These are phyloP conservation scores for Sugiyamaella smithiae DNA, from an alignment of 805 yeast species.

Conservation along the genomic window DNA sequence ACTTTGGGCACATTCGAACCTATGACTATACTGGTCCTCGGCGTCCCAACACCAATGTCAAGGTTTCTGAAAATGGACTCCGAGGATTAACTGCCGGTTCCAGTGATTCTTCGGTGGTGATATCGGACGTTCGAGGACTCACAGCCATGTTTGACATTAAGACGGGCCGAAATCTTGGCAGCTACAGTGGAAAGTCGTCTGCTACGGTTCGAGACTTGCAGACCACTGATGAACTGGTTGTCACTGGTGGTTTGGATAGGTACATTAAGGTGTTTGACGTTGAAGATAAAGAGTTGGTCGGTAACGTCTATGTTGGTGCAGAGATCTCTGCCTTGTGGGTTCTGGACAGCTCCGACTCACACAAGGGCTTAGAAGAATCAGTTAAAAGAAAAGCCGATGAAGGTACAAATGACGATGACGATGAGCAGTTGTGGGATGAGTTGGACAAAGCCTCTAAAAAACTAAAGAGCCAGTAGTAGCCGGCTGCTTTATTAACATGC, in stretches of 20 bases:
- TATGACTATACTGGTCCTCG: conserved; percentile 69
- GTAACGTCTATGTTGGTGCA: conserved; percentile 73
- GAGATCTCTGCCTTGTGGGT: conserved; percentile 56
- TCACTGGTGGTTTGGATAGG: conserved; percentile 84
- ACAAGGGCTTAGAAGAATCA: conserved; percentile 33
- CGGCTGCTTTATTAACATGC: not conserved
- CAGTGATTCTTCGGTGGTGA: conserved; percentile 49
- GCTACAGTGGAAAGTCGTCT: conserved; percentile 52
- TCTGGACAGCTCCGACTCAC: conserved; percentile 45
- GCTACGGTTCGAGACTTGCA: conserved; percentile 59
- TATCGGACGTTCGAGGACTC: conserved; percentile 60
- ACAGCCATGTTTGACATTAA: conserved; percentile 42
- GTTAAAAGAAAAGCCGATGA: conserved; percentile 24
- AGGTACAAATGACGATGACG: conserved; percentile 28
- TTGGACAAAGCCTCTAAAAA: conserved; percentile 26
- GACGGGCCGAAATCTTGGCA: conserved; percentile 41
- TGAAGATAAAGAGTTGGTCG: conserved; percentile 54
- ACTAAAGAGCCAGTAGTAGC: conserved; percentile 8
- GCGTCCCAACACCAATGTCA: conserved; percentile 60
- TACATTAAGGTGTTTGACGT: conserved; percentile 76
- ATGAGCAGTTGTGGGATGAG: conserved; percentile 41
- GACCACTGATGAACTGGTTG: conserved; percentile 41
- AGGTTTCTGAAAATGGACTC: conserved; percentile 55
- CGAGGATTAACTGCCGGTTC: conserved; percentile 39
- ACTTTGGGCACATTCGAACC: conserved; percentile 69